Evolutionary conservation across 2,329 filamentous ascomycete genomes (phyloP).

Genomic region (Venturia aucupariae): DNA sequence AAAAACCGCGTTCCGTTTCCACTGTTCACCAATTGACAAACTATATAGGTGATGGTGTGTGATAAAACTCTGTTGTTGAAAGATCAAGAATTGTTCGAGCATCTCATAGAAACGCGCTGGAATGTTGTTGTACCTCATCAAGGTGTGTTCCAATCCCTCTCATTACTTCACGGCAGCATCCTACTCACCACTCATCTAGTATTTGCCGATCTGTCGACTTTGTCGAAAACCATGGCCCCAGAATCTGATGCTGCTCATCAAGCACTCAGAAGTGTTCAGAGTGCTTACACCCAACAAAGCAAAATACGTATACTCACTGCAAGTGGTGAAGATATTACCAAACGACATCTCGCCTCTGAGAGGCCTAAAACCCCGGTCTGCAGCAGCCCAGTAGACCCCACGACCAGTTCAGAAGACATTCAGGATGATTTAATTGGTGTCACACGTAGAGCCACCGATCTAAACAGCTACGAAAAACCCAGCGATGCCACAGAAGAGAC

Average conservation of each 20-base stretch:
- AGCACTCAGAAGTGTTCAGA: not conserved
- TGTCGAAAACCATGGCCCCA: not conserved
- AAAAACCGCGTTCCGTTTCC: not conserved
- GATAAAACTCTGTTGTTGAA: constrained; percentile 5
- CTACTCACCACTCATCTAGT: not conserved
- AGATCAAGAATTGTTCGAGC: constrained; percentile 5
- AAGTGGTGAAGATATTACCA: constrained; percentile 9
- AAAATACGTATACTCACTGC: constrained; percentile 7
- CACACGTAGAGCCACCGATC: not conserved
- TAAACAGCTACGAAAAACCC: not conserved
- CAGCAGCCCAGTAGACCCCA: not conserved
- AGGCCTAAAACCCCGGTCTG: not conserved
- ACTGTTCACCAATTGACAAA: not conserved
- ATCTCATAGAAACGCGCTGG: not conserved
- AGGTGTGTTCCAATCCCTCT: not conserved
- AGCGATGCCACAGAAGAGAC: not conserved
- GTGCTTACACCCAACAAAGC: not conserved
- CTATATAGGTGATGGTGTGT: not conserved
- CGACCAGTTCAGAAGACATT: not conserved
- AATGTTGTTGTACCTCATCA: constrained; percentile 5
- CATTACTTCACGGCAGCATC: no score
- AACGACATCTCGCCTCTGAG: not conserved
- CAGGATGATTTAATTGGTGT: constrained; percentile 6
- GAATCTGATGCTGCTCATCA: not conserved
- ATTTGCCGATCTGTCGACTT: not conserved